A percentile compares a stretch with the other conserved stretches of the same genome.
phyloP scores from a whole-genome alignment of 1,284 basidiomycete genomes.

The Acaromyces ingoldii region DNA sequence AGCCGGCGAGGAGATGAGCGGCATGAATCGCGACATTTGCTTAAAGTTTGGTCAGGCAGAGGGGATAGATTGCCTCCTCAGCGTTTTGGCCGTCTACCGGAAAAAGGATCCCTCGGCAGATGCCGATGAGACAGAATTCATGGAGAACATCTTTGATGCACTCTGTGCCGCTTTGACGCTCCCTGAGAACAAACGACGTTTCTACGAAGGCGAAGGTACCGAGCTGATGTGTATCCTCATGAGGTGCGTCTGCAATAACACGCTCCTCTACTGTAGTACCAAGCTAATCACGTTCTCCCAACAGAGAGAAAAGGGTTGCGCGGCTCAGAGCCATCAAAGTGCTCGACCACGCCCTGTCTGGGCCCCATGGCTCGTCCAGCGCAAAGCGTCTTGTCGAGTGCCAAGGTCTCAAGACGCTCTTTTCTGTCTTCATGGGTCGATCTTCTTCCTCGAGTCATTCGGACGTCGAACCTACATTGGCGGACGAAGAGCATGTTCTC shows the following conservation, averaged over 20 bases:
- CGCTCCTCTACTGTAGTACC: background rate
- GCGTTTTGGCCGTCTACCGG: conserved; percentile 69
- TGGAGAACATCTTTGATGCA: conserved; percentile 91
- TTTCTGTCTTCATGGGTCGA: conserved; percentile 72
- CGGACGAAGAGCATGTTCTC: conserved; percentile 80
- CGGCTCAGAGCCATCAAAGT: conserved; percentile 62
- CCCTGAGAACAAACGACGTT: conserved; percentile 72
- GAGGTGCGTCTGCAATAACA: conserved; percentile 28
- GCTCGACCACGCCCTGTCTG: conserved; percentile 83
- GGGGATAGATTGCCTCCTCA: conserved; percentile 74
- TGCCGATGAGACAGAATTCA: conserved; percentile 88
- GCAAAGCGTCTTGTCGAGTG: conserved; percentile 84
- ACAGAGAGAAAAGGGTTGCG: conserved; percentile 74
- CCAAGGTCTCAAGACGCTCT: conserved; percentile 79
- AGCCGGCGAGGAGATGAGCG: conserved; percentile 16
- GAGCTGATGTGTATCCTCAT: conserved; percentile 96
- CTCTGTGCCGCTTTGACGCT: conserved; percentile 69
- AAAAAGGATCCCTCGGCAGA: conserved; percentile 53
- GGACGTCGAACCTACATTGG: background rate
- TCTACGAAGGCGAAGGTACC: conserved; percentile 84
- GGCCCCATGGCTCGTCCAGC: conserved; percentile 61
- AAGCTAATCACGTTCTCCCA: background rate
- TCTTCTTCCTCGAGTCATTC: background rate
- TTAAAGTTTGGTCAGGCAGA: conserved; percentile 55
- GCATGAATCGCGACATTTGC: conserved; percentile 13